Conservation (phyloP, 2,329 filamentous ascomycete genomes). For the Aspergillus uvarum region DNA sequence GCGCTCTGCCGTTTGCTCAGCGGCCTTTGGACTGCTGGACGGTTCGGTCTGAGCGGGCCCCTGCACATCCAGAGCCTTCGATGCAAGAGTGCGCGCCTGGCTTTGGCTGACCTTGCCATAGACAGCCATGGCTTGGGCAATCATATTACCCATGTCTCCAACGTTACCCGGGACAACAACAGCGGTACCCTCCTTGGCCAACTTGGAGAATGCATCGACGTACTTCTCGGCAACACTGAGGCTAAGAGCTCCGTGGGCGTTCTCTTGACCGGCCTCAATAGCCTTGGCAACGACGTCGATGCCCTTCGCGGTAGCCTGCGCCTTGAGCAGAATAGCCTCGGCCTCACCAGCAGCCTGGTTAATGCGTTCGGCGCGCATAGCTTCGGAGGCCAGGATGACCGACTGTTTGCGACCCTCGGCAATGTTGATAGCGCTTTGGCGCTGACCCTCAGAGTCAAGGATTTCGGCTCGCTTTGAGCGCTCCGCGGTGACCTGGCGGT, state of each 20-base stretch:
- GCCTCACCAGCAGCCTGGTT: slow-evolving; percentile 91
- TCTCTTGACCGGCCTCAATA: slow-evolving; percentile 70
- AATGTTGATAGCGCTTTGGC: slow-evolving; percentile 97
- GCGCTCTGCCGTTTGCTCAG: slow-evolving; percentile 28
- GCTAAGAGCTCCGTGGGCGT: slow-evolving; percentile 80
- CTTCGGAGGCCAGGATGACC: slow-evolving; percentile 93
- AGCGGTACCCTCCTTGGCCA: slow-evolving; percentile 93
- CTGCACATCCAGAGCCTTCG: slow-evolving; percentile 36
- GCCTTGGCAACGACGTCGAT: slow-evolving; percentile 81
- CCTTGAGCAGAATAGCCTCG: slow-evolving; percentile 85
- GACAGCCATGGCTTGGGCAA: slow-evolving; percentile 90
- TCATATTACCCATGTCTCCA: slow-evolving; percentile 94
- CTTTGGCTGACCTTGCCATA: slow-evolving; percentile 89
- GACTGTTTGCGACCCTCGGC: slow-evolving; percentile 96
- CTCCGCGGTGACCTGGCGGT: slow-evolving; percentile 95
- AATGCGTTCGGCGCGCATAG: slow-evolving; percentile 84
- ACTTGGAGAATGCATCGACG: slow-evolving; percentile 86
- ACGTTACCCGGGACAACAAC: slow-evolving; percentile 96
- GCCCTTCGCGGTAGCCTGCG: slow-evolving; percentile 78
- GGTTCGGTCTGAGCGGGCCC: slow-evolving; percentile 16
- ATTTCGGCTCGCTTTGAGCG: slow-evolving; percentile 97
- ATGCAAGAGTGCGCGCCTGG: slow-evolving; percentile 65
- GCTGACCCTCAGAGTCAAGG: slow-evolving; percentile 92
- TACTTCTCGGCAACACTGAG: slow-evolving; percentile 95
- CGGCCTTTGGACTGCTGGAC: slow-evolving; percentile 13